Base-by-base conservation (phyloP, 768 basidiomycete species). In the Neoboletus subvelutipes region DNA sequence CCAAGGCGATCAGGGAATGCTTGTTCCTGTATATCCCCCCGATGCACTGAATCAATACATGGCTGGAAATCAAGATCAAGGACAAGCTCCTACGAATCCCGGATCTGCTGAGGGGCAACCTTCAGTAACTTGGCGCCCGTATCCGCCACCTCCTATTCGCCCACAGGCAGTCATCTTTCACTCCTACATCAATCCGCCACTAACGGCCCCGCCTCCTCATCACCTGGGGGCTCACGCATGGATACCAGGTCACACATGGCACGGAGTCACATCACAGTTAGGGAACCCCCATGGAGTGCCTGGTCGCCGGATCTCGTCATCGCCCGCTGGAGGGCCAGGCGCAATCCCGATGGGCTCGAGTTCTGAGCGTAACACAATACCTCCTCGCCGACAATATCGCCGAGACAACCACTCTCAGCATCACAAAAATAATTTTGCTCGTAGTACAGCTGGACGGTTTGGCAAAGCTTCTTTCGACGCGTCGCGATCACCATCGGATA, bases 31-130 rank as follows among this genome's bases (percentile, higher is more conserved):
- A 33, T 90, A 90, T 66, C 81, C 80, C 26, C 83, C 83, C 4
- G 88, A 90, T 45, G 87, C 83, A 2, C 77, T 89, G 28, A 81
- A 87, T 59, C 82, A 83, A 52, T 89, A 89, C 62, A 84, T 89
- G 82, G 67, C 84, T 24, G 73, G 76, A 48, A 72, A 70, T 55
- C 76, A 76, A 56, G 59, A 67, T 28, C 66, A 61, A n/a, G 61
- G 34, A 17, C 60, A 64, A 28, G 42, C 36, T 51, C 64, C 59
- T 42, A 48, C 52, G 39, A 62, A 51, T 39, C 50, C 64, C 5
- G 68, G 62, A 45, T 49, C 65, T 39, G 58, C 74, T 15, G 70
- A 71, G 52, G 59, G 66, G 41, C 72, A 68, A 58, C 64, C 66
- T 51, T 52, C 74, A 42, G 63, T 68, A 15, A 52, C 67, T 36